Conservation (phyloP, 139 green algal genomes). For the Yamagishiella unicocca region DNA sequence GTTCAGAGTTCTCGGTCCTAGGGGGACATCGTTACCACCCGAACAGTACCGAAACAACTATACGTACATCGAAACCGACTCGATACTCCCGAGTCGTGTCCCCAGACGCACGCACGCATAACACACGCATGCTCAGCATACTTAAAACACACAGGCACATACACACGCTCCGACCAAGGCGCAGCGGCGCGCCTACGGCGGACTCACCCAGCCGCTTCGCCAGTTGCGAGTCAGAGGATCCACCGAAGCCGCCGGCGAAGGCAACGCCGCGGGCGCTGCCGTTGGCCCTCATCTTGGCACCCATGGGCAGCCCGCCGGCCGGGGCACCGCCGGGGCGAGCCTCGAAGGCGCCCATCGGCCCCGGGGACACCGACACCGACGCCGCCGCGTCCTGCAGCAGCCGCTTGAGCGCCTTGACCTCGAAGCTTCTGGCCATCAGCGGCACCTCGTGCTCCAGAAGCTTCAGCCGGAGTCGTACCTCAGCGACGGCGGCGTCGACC, state of each 20-base stretch:
- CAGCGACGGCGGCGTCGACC: conserved; percentile 23
- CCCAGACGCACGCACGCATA: too few species aligned
- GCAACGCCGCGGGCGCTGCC: neutral
- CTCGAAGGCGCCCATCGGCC: neutral
- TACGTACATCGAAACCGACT: too few species aligned
- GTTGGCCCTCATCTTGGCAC: neutral
- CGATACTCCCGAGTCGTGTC: too few species aligned
- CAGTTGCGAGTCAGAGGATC: too few species aligned
- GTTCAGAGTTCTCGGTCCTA: too few species aligned
- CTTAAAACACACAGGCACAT: too few species aligned
- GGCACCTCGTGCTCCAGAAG: conserved; percentile 25
- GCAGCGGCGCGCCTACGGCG: too few species aligned
- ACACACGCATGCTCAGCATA: too few species aligned
- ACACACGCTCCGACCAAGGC: too few species aligned
- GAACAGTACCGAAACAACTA: too few species aligned
- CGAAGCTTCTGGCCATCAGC: conserved; percentile 15
- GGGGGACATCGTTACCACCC: too few species aligned
- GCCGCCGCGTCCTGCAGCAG: neutral
- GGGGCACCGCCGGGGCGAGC: neutral
- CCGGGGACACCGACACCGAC: neutral
- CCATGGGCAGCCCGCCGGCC: neutral
- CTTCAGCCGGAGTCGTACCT: conserved; percentile 2
- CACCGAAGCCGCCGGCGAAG: neutral
- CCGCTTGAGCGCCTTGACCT: conserved; percentile 37
- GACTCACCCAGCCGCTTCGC: too few species aligned